Evolutionary conservation across 345 rosid genomes (phyloP).

Genomic region (Brassica carinata): DNA sequence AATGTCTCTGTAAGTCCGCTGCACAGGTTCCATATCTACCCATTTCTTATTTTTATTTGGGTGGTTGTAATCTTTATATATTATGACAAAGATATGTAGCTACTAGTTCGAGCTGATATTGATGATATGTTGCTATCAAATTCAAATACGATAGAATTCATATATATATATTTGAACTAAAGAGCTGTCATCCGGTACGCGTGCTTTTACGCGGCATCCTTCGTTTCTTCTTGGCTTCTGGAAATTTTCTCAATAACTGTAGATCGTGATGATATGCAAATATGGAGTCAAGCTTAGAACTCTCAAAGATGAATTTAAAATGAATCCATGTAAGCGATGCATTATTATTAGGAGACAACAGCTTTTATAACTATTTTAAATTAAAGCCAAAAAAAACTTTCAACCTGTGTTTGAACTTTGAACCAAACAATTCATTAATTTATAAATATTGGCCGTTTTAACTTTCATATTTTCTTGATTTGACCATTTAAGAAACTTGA

Average conservation of each 20-base stretch:
- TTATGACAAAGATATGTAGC: background rate
- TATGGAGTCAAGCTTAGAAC: background rate
- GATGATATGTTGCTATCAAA: background rate
- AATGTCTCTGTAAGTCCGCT: constrained; percentile 3
- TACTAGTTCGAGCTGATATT: background rate
- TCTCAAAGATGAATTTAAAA: background rate
- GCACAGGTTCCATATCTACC: background rate
- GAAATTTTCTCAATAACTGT: background rate
- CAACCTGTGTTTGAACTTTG: no score
- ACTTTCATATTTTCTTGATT: no score
- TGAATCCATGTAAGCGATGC: background rate
- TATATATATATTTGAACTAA: background rate
- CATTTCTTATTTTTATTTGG: background rate
- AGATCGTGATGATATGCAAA: background rate
- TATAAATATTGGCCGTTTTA: no score
- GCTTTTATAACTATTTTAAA: no score
- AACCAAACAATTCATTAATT: no score
- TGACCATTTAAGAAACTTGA: no score
- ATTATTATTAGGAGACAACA: background rate
- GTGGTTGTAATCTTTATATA: background rate
- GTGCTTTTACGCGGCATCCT: background rate
- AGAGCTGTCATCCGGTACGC: background rate
- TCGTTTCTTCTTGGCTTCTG: background rate
- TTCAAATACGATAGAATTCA: background rate
- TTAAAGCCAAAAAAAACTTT: no score